Evolutionary conservation across 2,329 filamentous ascomycete species (phyloP).

Genomic region (Apiospora saccharicola): DNA sequence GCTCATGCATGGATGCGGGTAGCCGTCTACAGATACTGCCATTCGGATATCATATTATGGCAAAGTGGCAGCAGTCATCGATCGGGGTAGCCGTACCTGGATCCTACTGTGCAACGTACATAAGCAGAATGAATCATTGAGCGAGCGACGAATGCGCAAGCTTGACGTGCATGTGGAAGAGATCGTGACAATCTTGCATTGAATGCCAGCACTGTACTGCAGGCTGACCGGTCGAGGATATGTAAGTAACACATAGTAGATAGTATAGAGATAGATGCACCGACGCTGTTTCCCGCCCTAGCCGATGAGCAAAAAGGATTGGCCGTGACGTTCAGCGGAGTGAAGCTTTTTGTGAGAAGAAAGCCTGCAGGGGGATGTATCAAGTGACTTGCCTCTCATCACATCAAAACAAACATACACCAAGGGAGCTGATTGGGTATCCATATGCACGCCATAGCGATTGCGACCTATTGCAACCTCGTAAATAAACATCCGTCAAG

Average conservation of each 20-base stretch:
- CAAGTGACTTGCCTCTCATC: background rate
- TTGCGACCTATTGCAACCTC: conserved; percentile 2
- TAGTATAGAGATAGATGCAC: background rate
- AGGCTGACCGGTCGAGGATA: background rate
- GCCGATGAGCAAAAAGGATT: background rate
- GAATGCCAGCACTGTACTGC: background rate
- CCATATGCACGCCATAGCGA: conserved; percentile 6
- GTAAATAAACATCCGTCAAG: background rate
- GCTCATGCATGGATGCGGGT: background rate
- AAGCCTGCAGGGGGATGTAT: background rate
- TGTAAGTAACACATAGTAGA: background rate
- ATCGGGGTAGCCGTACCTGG: background rate
- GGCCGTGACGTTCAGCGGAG: background rate
- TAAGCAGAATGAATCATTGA: background rate
- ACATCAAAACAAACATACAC: background rate
- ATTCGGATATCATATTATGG: background rate
- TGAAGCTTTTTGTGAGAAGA: background rate
- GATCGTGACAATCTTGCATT: background rate
- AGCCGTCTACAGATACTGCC: background rate
- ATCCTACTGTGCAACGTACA: background rate
- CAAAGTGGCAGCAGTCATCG: background rate
- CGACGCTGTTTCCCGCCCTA: background rate
- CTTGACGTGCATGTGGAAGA: background rate
- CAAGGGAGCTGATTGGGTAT: background rate
- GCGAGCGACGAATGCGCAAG: background rate